These are phyloP conservation scores for Hansenula lynferdii DNA, from an alignment of 1,139 yeast species.

Conservation along the genomic window DNA sequence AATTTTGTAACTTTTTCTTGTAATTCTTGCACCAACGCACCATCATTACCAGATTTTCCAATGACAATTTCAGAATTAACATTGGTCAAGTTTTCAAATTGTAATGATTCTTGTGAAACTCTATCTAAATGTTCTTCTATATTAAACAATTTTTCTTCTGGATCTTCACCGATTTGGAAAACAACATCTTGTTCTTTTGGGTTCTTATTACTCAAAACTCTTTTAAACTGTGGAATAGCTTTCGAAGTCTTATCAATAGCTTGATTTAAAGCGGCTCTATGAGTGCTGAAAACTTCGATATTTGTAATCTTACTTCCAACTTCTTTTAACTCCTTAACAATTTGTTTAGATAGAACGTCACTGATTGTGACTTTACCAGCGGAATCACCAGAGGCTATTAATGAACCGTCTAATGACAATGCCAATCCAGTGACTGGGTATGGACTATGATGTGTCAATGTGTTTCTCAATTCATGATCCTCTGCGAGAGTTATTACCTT, in stretches of 20 bases:
- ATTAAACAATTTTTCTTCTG: slow-evolving; percentile 25
- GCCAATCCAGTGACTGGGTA: slow-evolving; percentile 44
- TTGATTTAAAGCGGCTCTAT: slow-evolving; percentile 7
- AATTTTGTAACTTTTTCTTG: slow-evolving; percentile 45
- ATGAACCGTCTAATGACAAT: slow-evolving; percentile 73
- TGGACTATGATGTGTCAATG: slow-evolving; percentile 56
- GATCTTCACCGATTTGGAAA: slow-evolving; percentile 34
- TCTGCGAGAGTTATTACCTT: slow-evolving; percentile 46
- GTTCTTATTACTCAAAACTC: slow-evolving; percentile 43
- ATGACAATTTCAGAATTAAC: slow-evolving; percentile 33
- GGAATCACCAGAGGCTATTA: slow-evolving; percentile 68
- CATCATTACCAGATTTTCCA: slow-evolving; percentile 13
- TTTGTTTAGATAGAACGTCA: slow-evolving; percentile 77
- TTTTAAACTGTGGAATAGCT: slow-evolving; percentile 51
- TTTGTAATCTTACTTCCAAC: slow-evolving; percentile 35
- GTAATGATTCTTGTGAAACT: slow-evolving; percentile 47
- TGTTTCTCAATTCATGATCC: slow-evolving; percentile 44
- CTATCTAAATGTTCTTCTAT: slow-evolving; percentile 39
- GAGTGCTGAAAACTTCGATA: slow-evolving; percentile 27
- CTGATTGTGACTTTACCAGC: slow-evolving; percentile 62
- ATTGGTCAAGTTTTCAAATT: slow-evolving; percentile 39
- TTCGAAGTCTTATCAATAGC: slow-evolving; percentile 17
- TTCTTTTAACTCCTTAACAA: slow-evolving; percentile 58
- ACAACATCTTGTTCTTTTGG: slow-evolving; percentile 47
- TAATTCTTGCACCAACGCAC: slow-evolving; percentile 28